Percentiles rank a stretch among this genome's conserved stretches.
Evolutionary conservation across 1,284 basidiomycete species (phyloP).

Genomic region (Ustilago curta): DNA sequence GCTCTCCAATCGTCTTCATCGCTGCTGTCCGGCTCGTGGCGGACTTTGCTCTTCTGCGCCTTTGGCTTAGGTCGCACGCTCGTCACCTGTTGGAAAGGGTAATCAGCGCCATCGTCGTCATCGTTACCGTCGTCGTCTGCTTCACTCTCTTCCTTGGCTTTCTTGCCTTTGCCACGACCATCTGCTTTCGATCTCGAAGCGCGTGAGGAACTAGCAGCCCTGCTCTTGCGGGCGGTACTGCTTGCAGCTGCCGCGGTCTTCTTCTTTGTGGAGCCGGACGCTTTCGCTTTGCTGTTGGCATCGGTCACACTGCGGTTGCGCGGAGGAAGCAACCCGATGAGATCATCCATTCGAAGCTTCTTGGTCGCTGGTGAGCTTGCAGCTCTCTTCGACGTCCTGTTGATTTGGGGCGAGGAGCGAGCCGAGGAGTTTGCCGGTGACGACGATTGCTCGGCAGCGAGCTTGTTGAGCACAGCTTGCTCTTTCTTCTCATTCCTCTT

Average conservation of each 20-base stretch:
- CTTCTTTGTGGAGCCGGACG: conserved; percentile 1
- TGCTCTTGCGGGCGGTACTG: conserved; percentile 1
- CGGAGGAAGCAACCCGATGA: conserved; percentile 21
- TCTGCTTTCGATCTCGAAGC: conserved; percentile 2
- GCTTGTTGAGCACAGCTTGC: conserved; percentile 14
- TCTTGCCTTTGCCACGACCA: conserved; percentile 2
- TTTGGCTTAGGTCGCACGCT: conserved; percentile 6
- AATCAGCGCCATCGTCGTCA: background rate
- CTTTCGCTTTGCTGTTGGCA: background rate
- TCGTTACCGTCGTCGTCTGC: background rate
- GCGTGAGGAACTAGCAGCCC: background rate
- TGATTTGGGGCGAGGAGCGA: conserved; percentile 11
- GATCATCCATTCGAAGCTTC: conserved; percentile 28
- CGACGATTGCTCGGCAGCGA: conserved; percentile 14
- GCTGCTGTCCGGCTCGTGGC: background rate
- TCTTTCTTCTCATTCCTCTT: conserved; percentile 28
- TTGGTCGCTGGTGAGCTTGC: conserved; percentile 11
- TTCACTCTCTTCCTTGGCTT: background rate
- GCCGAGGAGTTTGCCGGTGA: conserved; percentile 12
- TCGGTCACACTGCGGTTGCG: conserved; percentile 6
- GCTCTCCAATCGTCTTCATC: conserved; percentile 16
- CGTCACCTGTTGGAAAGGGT: background rate
- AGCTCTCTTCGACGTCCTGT: conserved; percentile 5
- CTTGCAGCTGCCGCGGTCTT: background rate
- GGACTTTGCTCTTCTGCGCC: conserved; percentile 8